These are phyloP conservation scores for Rutstroemia sydowiana DNA, from an alignment of 2,329 filamentous ascomycete genomes.

Conservation along the genomic window DNA sequence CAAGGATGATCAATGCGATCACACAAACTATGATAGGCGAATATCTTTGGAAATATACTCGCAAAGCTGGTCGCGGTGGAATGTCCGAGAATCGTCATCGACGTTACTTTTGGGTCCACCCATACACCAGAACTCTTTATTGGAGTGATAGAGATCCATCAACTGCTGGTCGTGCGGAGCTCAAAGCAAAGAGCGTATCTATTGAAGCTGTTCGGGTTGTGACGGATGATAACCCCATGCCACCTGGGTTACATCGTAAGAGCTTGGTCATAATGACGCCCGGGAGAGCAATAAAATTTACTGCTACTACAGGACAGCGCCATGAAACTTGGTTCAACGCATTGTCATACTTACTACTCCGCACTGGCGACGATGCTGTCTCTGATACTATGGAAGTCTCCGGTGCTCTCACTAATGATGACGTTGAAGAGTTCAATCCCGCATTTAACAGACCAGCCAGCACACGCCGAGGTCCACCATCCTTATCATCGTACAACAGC, in stretches of 20 bases:
- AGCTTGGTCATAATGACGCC: conserved; percentile 86
- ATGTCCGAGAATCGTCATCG: conserved; percentile 86
- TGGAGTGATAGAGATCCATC: conserved; percentile 92
- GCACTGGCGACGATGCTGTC: conserved; percentile 58
- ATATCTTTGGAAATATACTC: conserved; percentile 98
- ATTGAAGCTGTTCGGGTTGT: conserved; percentile 89
- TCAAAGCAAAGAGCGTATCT: conserved; percentile 78
- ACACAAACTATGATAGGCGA: conserved; percentile 99
- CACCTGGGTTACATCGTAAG: conserved; percentile 89
- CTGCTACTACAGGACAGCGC: conserved; percentile 83
- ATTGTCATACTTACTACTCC: conserved; percentile 81
- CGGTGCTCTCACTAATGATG: conserved; percentile 50
- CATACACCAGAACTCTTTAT: conserved; percentile 91
- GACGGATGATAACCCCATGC: conserved; percentile 89
- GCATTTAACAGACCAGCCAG: conserved; percentile 33
- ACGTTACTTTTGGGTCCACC: conserved; percentile 98
- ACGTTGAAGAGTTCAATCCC: conserved; percentile 78
- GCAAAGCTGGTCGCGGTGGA: conserved; percentile 81
- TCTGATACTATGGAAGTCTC: conserved; percentile 51
- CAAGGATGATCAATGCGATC: conserved; percentile 97
- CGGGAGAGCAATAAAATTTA: conserved; percentile 85
- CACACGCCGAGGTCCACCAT: conserved; percentile 50
- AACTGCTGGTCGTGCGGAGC: conserved; percentile 65
- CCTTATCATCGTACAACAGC: conserved; percentile 75
- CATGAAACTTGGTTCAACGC: conserved; percentile 99